Percentiles rank a stretch among this genome's conserved stretches.
Conservation (phyloP, 169 alveolate species). For the Eimeria praecox region DNA sequence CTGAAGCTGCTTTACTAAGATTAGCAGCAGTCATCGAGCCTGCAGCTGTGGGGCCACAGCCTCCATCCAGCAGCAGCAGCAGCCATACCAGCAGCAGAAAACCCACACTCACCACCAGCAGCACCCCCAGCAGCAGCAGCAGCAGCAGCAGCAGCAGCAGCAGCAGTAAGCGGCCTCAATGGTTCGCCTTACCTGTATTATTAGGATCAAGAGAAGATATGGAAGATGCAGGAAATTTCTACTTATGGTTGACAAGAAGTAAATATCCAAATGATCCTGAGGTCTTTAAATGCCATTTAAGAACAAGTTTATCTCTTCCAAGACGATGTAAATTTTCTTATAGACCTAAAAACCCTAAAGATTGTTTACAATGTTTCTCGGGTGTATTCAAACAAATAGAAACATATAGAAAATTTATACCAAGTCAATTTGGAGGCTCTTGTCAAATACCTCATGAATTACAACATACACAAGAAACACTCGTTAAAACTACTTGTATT, state of each 20-base stretch:
- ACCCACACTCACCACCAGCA: neutral
- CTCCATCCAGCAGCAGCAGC: neutral
- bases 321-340: conserved; percentile 26
- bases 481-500: conserved; percentile 45
- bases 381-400: neutral
- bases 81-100: neutral
- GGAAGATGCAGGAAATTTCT: conserved; percentile 74
- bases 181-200: conserved; percentile 73
- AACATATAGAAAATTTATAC: conserved; percentile 36
- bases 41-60: neutral
- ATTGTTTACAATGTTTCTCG: conserved; percentile 58
- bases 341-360: conserved; percentile 58
- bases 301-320: conserved; percentile 60
- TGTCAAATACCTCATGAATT: conserved; percentile 63
- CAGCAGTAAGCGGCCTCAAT: conserved; percentile 68
- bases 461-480: neutral
- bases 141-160: conserved; percentile 20
- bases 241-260: conserved; percentile 72
- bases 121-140: conserved; percentile 15
- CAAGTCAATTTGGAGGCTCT: conserved; percentile 61
- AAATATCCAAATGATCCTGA: conserved; percentile 75
- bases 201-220: conserved; percentile 18
- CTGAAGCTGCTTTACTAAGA: conserved; percentile 19
- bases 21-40: conserved; percentile 24
- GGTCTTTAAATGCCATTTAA: conserved; percentile 72